Percentiles rank a stretch among this genome's conserved stretches.
These are phyloP conservation scores for California macrophylla DNA, from an alignment of 441 rosid species.

Conservation along the genomic window DNA sequence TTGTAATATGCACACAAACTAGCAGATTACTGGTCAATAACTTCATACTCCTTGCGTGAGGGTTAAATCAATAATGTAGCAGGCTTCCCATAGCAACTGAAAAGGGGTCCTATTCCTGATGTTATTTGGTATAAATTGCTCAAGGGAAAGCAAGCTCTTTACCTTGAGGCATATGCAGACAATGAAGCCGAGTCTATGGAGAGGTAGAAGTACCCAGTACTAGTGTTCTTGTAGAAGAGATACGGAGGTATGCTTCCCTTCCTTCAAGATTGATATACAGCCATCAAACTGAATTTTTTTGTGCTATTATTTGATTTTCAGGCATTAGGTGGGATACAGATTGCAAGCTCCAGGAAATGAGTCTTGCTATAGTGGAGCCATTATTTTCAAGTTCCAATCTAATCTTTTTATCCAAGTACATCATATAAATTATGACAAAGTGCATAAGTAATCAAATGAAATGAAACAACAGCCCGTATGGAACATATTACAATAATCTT, in stretches of 20 bases:
- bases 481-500: neutral
- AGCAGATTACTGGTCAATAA: neutral
- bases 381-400: neutral
- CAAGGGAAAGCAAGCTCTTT: no score
- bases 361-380: no score
- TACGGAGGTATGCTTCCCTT: neutral
- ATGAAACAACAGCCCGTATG: neutral
- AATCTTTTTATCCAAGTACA: neutral
- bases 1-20: neutral
- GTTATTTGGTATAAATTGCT: no score
- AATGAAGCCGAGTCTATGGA: neutral
- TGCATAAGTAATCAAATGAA: neutral
- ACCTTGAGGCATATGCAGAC: neutral
- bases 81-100: neutral
- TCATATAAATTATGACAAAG: slow-evolving; percentile 1
- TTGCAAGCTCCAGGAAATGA: neutral
- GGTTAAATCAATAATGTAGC: neutral
- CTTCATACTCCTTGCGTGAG: neutral
- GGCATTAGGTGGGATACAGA: neutral
- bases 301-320: neutral
- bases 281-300: neutral
- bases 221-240: slow-evolving; percentile 12
- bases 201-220: slow-evolving; percentile 7
- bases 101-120: no score
- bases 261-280: neutral